Conservation (phyloP, 331 rosid genomes). For the Rhamnella rubrinervis region DNA sequence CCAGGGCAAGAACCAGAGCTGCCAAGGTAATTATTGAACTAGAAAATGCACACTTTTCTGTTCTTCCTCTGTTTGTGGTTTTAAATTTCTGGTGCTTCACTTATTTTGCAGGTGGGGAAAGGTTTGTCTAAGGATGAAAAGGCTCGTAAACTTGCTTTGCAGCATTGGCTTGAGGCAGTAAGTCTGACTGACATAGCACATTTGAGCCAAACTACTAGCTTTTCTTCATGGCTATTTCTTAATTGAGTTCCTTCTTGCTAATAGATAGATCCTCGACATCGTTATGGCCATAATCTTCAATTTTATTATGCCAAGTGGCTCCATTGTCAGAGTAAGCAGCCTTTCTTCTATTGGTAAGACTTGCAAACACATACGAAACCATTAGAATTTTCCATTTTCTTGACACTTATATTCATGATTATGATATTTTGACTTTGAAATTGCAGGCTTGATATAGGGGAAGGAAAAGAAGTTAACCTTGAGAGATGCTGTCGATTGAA, state of each 20-base stretch:
- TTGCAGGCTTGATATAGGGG: conserved; percentile 83
- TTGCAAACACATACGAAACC: neutral
- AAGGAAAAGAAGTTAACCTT: conserved; percentile 56
- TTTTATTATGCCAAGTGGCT: conserved; percentile 78
- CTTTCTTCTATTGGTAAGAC: conserved; percentile 82
- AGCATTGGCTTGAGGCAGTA: conserved; percentile 96
- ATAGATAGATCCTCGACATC: conserved; percentile 94
- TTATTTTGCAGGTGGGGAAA: conserved; percentile 65
- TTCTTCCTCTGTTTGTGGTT: conserved; percentile 8
- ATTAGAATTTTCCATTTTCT: neutral
- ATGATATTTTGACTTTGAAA: neutral
- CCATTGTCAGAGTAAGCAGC: conserved; percentile 67
- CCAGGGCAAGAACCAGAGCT: conserved; percentile 74
- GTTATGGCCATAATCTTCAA: conserved; percentile 89
- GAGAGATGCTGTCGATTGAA: conserved; percentile 58
- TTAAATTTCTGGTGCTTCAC: conserved; percentile 12
- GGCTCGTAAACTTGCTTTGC: conserved; percentile 84
- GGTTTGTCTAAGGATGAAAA: conserved; percentile 75
- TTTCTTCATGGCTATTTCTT: conserved; percentile 13
- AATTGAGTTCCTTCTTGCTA: conserved; percentile 13
- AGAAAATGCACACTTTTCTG: neutral
- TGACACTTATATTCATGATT: neutral
- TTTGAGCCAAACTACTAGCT: conserved; percentile 12
- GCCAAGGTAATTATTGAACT: conserved; percentile 56
- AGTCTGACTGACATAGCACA: conserved; percentile 24